Evolutionary conservation across 495 filamentous ascomycete genomes (phyloP).

Genomic region (Penicillium samsonianum): DNA sequence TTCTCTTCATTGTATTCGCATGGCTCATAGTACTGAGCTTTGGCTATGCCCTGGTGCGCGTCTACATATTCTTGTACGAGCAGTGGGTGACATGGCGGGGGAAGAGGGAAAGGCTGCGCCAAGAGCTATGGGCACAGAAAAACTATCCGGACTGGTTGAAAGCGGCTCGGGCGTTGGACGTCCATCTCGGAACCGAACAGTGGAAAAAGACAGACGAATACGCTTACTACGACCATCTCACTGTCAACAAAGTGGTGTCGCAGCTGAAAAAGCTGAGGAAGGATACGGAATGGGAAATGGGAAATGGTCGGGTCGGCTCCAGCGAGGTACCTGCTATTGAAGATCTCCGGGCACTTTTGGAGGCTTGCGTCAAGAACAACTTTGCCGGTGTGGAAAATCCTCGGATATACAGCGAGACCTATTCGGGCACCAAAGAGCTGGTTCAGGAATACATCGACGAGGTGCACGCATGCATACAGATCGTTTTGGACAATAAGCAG

Average conservation of each 20-base stretch:
- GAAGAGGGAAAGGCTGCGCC: constrained; percentile 65
- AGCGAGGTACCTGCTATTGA: constrained; percentile 58
- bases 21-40: constrained; percentile 72
- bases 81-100: constrained; percentile 62
- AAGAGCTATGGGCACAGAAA: constrained; percentile 65
- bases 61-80: constrained; percentile 90
- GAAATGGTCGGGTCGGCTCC: constrained; percentile 19
- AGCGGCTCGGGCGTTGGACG: constrained; percentile 77
- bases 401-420: constrained; percentile 89
- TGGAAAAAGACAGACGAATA: constrained; percentile 91
- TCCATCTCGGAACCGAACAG: constrained; percentile 73
- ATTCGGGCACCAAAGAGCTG: constrained; percentile 91
- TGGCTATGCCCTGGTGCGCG: constrained; percentile 76
- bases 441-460: constrained; percentile 91
- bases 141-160: constrained; percentile 81
- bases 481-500: constrained; percentile 65
- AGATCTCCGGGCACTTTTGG: constrained; percentile 72
- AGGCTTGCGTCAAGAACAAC: constrained; percentile 95
- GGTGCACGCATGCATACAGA: constrained; percentile 57
- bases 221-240: constrained; percentile 90
- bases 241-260: constrained; percentile 69
- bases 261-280: constrained; percentile 67
- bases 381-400: constrained; percentile 96
- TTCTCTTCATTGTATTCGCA: constrained; percentile 72
- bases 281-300: constrained; percentile 53